Evolutionary conservation across 139 green algal species (phyloP).

Genomic region (Auxenochlorella pyrenoidosa): DNA sequence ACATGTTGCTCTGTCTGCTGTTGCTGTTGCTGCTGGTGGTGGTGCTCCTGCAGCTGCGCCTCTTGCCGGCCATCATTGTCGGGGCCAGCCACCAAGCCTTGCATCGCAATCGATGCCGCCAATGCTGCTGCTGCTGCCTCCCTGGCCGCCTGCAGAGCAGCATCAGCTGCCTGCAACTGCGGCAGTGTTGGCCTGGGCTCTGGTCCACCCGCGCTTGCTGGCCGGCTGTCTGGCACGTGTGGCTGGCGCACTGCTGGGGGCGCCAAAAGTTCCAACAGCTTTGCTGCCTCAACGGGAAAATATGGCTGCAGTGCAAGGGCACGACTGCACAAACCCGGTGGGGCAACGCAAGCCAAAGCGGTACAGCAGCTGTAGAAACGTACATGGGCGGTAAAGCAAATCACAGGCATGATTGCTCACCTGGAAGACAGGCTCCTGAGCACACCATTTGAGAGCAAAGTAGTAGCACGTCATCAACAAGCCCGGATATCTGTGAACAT

Average conservation of each 20-base stretch:
- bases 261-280: constrained; percentile 11
- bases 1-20: neutral
- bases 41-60: neutral
- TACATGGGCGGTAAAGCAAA: too few species aligned
- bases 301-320: constrained; percentile 12
- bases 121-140: neutral
- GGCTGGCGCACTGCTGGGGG: neutral
- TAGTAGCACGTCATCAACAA: constrained; percentile 87
- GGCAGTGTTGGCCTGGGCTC: neutral
- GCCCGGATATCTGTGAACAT: constrained; percentile 74
- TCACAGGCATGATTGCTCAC: neutral
- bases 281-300: neutral
- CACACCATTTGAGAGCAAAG: constrained; percentile 75
- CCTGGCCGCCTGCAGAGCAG: neutral
- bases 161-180: constrained; percentile 22
- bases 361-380: neutral
- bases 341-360: neutral
- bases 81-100: neutral
- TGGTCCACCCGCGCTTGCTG: neutral
- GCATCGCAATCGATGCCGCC: neutral
- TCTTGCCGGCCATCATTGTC: neutral
- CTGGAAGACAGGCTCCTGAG: constrained; percentile 60
- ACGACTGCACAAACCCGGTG: too few species aligned
- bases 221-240: neutral
- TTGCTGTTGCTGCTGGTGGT: neutral